Percentiles rank a stretch among this genome's conserved stretches.
Conservation (phyloP, 495 filamentous ascomycete genomes). For the Penicillium goetzii region DNA sequence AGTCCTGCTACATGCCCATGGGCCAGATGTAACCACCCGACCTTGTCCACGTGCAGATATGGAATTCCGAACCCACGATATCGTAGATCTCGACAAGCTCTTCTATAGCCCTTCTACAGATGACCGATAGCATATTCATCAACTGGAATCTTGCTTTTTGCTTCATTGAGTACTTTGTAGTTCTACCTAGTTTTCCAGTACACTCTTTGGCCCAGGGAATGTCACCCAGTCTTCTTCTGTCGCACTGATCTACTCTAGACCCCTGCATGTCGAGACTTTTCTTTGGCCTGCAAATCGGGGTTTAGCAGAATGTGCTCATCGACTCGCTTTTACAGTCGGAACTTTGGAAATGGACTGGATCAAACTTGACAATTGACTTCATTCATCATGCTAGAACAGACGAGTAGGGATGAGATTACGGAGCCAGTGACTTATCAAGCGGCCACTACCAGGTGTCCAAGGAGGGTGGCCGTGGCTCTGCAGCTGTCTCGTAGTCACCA, state of each 20-base stretch:
- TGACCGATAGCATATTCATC: background rate
- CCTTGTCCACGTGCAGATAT: background rate
- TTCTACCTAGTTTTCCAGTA: background rate
- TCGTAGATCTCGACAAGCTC: background rate
- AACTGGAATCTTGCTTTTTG: background rate
- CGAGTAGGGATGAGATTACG: too few species aligned
- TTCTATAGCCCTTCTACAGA: background rate
- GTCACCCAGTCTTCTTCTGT: background rate
- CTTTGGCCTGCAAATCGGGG: background rate
- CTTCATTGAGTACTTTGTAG: background rate
- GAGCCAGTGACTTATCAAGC: too few species aligned
- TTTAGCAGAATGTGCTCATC: background rate
- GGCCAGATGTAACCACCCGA: background rate
- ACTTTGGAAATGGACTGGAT: background rate
- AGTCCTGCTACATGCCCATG: background rate
- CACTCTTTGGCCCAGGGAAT: background rate
- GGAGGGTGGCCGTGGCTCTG: too few species aligned
- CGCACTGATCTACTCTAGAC: too few species aligned
- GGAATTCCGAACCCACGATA: background rate
- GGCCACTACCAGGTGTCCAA: too few species aligned
- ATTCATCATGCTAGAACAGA: too few species aligned
- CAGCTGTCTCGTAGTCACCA: background rate
- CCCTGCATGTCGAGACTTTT: background rate
- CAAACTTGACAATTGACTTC: background rate
- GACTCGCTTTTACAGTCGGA: background rate